Evolutionary conservation across 2,329 filamentous ascomycete species (phyloP), one percentile per base, ranked within the genome.

Genomic region (Escovopsis sp.): DNA sequence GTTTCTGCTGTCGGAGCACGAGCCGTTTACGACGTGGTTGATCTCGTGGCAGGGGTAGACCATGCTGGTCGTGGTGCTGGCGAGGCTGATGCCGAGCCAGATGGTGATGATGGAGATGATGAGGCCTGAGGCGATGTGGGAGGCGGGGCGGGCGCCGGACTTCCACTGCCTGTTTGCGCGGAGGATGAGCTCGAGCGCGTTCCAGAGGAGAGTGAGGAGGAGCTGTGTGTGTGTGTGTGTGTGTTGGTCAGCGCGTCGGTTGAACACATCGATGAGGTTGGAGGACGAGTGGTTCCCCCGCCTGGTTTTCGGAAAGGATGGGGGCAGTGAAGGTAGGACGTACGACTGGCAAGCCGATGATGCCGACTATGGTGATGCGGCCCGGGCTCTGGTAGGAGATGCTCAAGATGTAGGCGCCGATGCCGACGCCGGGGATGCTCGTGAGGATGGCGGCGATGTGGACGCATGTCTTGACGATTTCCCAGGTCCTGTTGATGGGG

Each of bases 91-190:
- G 30, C 54, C 53, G 2, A 56, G 43, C 11, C 55, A 25, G 32
- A 51, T 37, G n/a, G 55, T 51, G 16, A 51, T 43, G 7, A 68
- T 47, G 59, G 62, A 67, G 42, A 68, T 52, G 45, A 68, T 39
- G 2, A 70, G 61, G 29, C 61, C 62, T 12, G 65, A 34, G 40
- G 51, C 62, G 30, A 70, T 61, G 37, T 68, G 64, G 7, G 59
- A 61, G 24, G 63, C 66, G 1, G 67, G 65, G 40, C 65, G 63
- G 15, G 68, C 62, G 32, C 62, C 60, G 4, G 47, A 47, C 20
- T 56, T 51, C 39, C 50, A 54, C 7, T 53, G 56, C 32, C 61
- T 60, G 13, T 53, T 43, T 31, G 48, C 53, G 14, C 62, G 55
- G 24, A 56, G 61, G 42, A 66, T 49, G 38, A 66, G 47, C 36